Percentiles rank a stretch among this genome's conserved stretches.
phyloP scores from a whole-genome alignment of 352 stramenopile genomes.

The Pelagophyceae sp. region DNA sequence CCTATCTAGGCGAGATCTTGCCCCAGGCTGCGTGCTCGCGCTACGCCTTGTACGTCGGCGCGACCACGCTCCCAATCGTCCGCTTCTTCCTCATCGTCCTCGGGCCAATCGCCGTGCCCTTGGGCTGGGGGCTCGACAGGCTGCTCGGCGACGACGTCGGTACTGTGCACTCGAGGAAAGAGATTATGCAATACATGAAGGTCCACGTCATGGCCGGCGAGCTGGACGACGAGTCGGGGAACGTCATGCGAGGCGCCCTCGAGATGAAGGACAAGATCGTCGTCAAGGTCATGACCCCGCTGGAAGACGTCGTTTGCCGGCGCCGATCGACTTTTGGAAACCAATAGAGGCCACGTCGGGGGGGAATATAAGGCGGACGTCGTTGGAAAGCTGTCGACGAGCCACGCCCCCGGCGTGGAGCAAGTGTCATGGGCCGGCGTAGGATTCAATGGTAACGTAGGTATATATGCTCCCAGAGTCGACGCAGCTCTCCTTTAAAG shows the following conservation, averaged over 20 bases:
- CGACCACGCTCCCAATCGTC: slow-evolving; percentile 69
- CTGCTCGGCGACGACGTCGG: slow-evolving; percentile 84
- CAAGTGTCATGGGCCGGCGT: too few relatives aligned
- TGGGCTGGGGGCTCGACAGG: slow-evolving; percentile 80
- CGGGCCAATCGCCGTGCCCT: slow-evolving; percentile 82
- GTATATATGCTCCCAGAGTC: slow-evolving; percentile 87
- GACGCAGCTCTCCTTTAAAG: slow-evolving; percentile 62
- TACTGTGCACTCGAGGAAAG: slow-evolving; percentile 80
- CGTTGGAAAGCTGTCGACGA: too few relatives aligned
- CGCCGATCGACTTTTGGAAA: too few relatives aligned
- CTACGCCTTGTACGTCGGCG: slow-evolving; percentile 70
- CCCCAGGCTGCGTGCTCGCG: slow-evolving; percentile 79
- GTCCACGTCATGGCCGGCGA: slow-evolving; percentile 86
- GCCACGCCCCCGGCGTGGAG: too few relatives aligned
- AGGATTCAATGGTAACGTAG: too few relatives aligned
- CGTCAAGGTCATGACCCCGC: slow-evolving; percentile 82
- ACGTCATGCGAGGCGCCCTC: slow-evolving; percentile 87
- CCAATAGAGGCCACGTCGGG: too few relatives aligned
- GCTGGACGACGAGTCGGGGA: slow-evolving; percentile 81
- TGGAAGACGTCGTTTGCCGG: slow-evolving; percentile 75
- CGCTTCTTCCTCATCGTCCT: slow-evolving; percentile 81
- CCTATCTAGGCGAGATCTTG: too few relatives aligned
- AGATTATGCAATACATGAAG: slow-evolving; percentile 89
- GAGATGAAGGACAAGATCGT: slow-evolving; percentile 80
- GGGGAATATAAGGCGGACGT: too few relatives aligned